A percentile compares a stretch with the other conserved stretches of the same genome.
phyloP scores from a whole-genome alignment of 1,139 yeast genomes.

The Debaryomyces subglobosus region DNA sequence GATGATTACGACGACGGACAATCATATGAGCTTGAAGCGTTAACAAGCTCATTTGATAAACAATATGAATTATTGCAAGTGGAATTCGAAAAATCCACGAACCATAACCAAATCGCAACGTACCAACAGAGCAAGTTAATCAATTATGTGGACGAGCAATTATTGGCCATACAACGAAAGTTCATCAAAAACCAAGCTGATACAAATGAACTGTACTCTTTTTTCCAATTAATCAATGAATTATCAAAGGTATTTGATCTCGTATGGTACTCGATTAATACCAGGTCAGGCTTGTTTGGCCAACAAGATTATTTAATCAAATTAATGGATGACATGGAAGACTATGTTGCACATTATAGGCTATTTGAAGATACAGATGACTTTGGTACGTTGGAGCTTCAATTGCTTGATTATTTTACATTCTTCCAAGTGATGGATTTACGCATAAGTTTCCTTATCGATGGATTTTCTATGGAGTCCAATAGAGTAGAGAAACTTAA shows the following conservation, averaged over 20 bases:
- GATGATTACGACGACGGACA: not conserved
- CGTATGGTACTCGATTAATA: slow-evolving; percentile 57
- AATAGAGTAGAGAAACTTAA: slow-evolving; percentile 25
- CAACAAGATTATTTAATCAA: slow-evolving; percentile 63
- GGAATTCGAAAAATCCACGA: slow-evolving; percentile 13
- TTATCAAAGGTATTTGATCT: slow-evolving; percentile 51
- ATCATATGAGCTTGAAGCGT: not conserved
- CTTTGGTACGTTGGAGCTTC: slow-evolving; percentile 16
- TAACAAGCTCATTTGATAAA: slow-evolving; percentile 33
- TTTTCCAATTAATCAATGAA: slow-evolving; percentile 48
- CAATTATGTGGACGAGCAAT: slow-evolving; percentile 60
- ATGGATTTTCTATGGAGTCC: slow-evolving; percentile 30
- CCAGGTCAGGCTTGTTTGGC: slow-evolving; percentile 42
- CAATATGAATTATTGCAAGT: slow-evolving; percentile 22
- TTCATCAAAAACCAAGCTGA: slow-evolving; percentile 64
- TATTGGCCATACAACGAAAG: slow-evolving; percentile 61
- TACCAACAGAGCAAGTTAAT: slow-evolving; percentile 64
- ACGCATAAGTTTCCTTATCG: slow-evolving; percentile 43
- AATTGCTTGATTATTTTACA: slow-evolving; percentile 33
- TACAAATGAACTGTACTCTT: slow-evolving; percentile 27
- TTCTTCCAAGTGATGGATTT: slow-evolving; percentile 48
- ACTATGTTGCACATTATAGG: slow-evolving; percentile 53
- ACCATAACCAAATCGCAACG: slow-evolving; percentile 13
- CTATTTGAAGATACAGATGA: slow-evolving; percentile 21
- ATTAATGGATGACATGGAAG: slow-evolving; percentile 68